A percentile compares a stretch with the other conserved stretches of the same genome.
phyloP scores from a whole-genome alignment of 768 basidiomycete genomes.

The Sistotremastrum suecicum region DNA sequence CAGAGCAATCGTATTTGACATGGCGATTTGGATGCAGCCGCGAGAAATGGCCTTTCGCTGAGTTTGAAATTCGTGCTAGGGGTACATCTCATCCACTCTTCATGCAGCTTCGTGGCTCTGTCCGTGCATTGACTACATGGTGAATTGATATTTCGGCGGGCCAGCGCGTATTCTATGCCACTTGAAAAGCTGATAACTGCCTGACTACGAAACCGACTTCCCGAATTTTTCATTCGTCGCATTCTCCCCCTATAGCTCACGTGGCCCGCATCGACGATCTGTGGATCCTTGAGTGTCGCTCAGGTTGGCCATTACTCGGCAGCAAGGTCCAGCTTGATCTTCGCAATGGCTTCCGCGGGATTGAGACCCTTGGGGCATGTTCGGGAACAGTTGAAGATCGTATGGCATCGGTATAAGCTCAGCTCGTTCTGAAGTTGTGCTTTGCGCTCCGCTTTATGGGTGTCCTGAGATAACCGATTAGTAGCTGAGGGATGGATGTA shows the following conservation, averaged over 20 bases:
- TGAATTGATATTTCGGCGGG: too few relatives aligned
- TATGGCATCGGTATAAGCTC: slow-evolving; percentile 96
- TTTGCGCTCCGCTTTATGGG: slow-evolving; percentile 65
- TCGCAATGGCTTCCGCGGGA: slow-evolving; percentile 82
- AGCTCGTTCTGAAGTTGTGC: slow-evolving; percentile 91
- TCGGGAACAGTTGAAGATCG: slow-evolving; percentile 91
- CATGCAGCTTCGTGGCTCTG: background rate
- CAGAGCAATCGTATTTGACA: slow-evolving; percentile 16
- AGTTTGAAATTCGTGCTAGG: background rate
- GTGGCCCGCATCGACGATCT: too few relatives aligned
- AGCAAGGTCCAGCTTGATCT: slow-evolving; percentile 86
- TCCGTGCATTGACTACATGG: too few relatives aligned
- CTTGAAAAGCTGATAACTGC: too few relatives aligned
- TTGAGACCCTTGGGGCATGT: slow-evolving; percentile 98
- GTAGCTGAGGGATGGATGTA: background rate
- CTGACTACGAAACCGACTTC: too few relatives aligned
- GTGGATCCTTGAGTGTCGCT: too few relatives aligned
- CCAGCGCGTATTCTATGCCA: too few relatives aligned
- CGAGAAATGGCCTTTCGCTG: background rate
- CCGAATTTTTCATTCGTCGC: too few relatives aligned
- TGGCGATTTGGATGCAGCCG: slow-evolving; percentile 5
- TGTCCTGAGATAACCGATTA: slow-evolving; percentile 35
- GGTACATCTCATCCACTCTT: background rate
- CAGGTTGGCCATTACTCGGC: slow-evolving; percentile 32
- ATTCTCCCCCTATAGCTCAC: too few relatives aligned